Conservation (phyloP, 768 basidiomycete species). For the Mycena maculata region DNA sequence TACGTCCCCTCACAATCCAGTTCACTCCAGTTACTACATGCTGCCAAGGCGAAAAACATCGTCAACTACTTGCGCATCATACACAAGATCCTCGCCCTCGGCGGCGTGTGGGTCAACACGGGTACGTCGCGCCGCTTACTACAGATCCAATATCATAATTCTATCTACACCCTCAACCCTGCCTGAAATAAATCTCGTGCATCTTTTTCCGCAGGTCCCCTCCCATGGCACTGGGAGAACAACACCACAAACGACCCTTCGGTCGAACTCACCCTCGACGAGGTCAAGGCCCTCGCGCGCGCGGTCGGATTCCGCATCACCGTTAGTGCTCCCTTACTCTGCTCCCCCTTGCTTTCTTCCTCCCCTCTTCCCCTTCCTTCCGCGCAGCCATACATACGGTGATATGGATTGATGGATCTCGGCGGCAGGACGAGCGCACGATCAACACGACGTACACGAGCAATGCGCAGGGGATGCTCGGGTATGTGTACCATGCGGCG, state of each 20-base stretch:
- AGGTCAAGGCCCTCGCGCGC: constrained; percentile 80
- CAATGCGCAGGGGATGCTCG: constrained; percentile 83
- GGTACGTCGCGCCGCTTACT: constrained; percentile 53
- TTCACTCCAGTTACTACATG: background rate
- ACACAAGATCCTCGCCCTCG: constrained; percentile 82
- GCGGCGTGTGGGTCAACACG: constrained; percentile 93
- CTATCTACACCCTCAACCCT: background rate
- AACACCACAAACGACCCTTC: constrained; percentile 83
- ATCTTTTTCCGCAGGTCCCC: constrained; percentile 83
- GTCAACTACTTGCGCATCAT: constrained; percentile 92
- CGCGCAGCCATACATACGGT: background rate
- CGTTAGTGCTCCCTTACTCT: constrained; percentile 55
- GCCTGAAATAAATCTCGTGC: background rate
- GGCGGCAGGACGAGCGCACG: constrained; percentile 76
- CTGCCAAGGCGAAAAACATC: constrained; percentile 84
- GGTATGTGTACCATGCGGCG: constrained; percentile 84
- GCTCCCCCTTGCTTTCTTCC: too few relatives aligned
- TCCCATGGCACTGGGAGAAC: constrained; percentile 98
- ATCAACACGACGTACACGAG: constrained; percentile 90
- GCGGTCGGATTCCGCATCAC: constrained; percentile 85
- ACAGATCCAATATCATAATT: background rate
- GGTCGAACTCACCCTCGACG: constrained; percentile 90
- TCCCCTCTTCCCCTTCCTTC: background rate
- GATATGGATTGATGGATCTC: too few relatives aligned
- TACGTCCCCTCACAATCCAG: constrained; percentile 45